These are phyloP conservation scores for Corymbia calophylla DNA, from an alignment of 441 rosid genomes.

Conservation along the genomic window DNA sequence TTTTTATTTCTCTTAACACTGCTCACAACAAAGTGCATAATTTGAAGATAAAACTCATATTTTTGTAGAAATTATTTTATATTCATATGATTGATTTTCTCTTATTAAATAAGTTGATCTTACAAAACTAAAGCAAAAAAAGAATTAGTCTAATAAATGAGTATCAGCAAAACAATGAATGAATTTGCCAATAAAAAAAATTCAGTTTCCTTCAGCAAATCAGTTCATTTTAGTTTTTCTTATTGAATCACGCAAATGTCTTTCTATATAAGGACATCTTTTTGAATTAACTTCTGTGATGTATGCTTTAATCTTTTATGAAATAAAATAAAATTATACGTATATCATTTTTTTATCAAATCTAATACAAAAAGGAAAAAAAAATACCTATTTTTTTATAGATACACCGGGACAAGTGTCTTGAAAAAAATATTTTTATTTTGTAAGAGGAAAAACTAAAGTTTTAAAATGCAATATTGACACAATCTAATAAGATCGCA, in stretches of 20 bases:
- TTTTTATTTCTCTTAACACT: neutral
- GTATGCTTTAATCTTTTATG: neutral
- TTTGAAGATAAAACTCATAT: neutral
- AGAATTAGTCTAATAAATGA: neutral
- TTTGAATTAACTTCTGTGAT: neutral
- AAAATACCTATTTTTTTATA: neutral
- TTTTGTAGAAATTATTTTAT: neutral
- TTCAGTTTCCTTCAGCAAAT: neutral
- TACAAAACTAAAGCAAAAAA: neutral
- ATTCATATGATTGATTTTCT: neutral
- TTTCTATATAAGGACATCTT: neutral
- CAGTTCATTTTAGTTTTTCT: neutral
- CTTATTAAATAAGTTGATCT: neutral
- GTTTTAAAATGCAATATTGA: neutral
- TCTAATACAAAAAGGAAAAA: neutral
- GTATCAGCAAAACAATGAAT: neutral
- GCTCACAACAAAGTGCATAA: neutral
- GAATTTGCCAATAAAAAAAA: neutral
- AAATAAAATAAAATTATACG: neutral
- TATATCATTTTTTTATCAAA: neutral
- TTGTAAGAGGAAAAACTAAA: neutral
- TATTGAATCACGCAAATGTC: neutral
- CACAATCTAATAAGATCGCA: neutral
- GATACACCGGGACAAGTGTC: neutral
- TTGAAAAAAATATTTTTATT: neutral